A percentile compares a stretch with the other conserved stretches of the same genome.
Evolutionary conservation across 1,284 basidiomycete genomes (phyloP).

Genomic region (Clitocybe nebularis): DNA sequence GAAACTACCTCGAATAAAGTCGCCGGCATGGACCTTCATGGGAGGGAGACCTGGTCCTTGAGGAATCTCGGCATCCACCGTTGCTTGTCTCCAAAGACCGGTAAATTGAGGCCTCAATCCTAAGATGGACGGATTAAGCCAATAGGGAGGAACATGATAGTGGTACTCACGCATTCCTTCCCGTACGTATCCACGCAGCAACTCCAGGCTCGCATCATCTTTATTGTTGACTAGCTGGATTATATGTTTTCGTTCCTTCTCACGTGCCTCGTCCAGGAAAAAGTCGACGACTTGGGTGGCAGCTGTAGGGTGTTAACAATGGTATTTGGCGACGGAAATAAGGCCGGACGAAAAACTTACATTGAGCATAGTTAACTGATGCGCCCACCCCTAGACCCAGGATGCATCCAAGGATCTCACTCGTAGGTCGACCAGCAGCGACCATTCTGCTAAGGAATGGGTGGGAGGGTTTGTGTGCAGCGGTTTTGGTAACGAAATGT

Average conservation of each 20-base stretch:
- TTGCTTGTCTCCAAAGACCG: constrained; percentile 43
- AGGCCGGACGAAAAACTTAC: constrained; percentile 38
- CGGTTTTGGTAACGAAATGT: not conserved
- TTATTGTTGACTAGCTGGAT: constrained; percentile 30
- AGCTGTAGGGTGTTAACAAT: constrained; percentile 43
- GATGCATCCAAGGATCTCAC: not conserved
- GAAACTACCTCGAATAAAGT: constrained; percentile 43
- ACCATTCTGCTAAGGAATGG: not conserved
- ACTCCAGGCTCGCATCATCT: constrained; percentile 30
- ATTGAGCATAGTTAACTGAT: not conserved
- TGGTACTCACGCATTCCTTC: constrained; percentile 46
- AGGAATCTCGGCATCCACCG: constrained; percentile 30
- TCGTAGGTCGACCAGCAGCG: not conserved
- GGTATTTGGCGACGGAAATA: too few species aligned
- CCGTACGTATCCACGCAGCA: constrained; percentile 47
- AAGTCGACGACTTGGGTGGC: constrained; percentile 51
- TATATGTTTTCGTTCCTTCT: constrained; percentile 37
- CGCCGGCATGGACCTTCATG: constrained; percentile 37
- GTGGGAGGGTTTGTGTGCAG: not conserved
- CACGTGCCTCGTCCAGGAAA: constrained; percentile 43
- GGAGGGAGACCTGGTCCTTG: constrained; percentile 35
- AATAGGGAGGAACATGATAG: not conserved
- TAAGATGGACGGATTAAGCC: constrained; percentile 13
- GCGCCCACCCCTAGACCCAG: not conserved
- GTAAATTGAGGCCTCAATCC: constrained; percentile 40